phyloP scores from a whole-genome alignment of 2,329 filamentous ascomycete genomes.

The Boeremia exigua region DNA sequence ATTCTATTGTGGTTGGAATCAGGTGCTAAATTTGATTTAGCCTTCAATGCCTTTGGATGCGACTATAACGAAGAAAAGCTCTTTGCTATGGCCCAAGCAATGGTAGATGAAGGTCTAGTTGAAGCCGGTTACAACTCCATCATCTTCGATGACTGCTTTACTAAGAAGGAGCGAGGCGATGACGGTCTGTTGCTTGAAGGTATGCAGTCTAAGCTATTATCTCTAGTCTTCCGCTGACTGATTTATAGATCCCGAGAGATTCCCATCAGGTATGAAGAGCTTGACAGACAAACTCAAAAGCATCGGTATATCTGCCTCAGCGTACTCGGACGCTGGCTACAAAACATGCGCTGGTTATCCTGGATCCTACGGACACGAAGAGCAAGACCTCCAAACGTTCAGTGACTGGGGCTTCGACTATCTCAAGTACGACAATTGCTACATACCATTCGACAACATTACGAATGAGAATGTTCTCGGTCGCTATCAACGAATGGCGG shows the following conservation, averaged over 20 bases:
- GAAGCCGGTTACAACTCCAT: constrained; percentile 18
- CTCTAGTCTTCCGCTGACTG: background rate
- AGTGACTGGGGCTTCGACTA: constrained; percentile 46
- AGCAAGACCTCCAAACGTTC: constrained; percentile 62
- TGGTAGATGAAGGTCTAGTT: constrained; percentile 15
- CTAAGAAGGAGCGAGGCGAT: constrained; percentile 10
- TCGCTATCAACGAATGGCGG: constrained; percentile 33
- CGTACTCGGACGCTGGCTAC: constrained; percentile 60
- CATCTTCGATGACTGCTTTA: constrained; percentile 20
- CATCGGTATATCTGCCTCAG: constrained; percentile 11
- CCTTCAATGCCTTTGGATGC: constrained; percentile 14
- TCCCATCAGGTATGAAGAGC: constrained; percentile 14
- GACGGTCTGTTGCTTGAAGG: constrained; percentile 10
- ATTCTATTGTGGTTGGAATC: too few relatives aligned
- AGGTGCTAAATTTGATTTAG: background rate
- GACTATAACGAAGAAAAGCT: constrained; percentile 13
- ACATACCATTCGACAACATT: constrained; percentile 42
- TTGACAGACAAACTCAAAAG: constrained; percentile 11
- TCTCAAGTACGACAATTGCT: constrained; percentile 40
- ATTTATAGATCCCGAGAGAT: constrained; percentile 7
- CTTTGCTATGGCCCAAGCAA: constrained; percentile 7
- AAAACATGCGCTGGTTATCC: constrained; percentile 62
- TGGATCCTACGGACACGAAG: constrained; percentile 55
- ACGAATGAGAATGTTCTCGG: constrained; percentile 36
- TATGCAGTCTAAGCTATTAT: background rate